These are phyloP conservation scores for Malus hybrid DNA, from an alignment of 331 rosid species.

Conservation along the genomic window DNA sequence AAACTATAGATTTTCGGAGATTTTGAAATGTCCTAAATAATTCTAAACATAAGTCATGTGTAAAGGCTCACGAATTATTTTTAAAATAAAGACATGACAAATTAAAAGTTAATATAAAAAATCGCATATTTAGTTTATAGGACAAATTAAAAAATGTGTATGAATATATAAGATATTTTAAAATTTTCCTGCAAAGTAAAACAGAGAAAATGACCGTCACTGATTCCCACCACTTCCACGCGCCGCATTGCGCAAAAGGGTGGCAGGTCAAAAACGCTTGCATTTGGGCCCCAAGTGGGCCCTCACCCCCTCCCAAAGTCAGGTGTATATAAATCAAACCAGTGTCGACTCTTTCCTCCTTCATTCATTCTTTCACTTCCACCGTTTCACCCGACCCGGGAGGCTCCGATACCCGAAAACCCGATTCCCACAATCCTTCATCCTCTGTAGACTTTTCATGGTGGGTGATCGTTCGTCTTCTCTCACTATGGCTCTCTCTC, in stretches of 20 bases:
- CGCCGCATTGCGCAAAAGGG: neutral
- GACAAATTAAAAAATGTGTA: too few species aligned
- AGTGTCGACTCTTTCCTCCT: neutral
- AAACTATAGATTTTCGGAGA: too few species aligned
- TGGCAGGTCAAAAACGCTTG: neutral
- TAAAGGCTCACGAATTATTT: too few species aligned
- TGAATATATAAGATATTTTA: too few species aligned
- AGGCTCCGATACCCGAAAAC: neutral
- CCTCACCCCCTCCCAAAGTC: neutral
- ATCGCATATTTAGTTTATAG: fast-evolving
- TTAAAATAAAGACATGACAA: too few species aligned
- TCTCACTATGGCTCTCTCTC: neutral
- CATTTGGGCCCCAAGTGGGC: neutral
- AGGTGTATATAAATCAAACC: neutral
- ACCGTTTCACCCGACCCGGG: neutral
- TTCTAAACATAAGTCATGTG: too few species aligned
- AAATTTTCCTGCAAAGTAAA: too few species aligned
- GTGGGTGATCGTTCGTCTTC: neutral
- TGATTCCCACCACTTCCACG: neutral
- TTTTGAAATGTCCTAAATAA: too few species aligned
- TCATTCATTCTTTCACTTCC: neutral
- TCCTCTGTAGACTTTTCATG: neutral
- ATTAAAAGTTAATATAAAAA: too few species aligned
- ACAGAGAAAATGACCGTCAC: neutral
- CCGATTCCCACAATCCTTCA: neutral